Conservation (phyloP, 106 monocot species). For the Dendrobium huoshanense region DNA sequence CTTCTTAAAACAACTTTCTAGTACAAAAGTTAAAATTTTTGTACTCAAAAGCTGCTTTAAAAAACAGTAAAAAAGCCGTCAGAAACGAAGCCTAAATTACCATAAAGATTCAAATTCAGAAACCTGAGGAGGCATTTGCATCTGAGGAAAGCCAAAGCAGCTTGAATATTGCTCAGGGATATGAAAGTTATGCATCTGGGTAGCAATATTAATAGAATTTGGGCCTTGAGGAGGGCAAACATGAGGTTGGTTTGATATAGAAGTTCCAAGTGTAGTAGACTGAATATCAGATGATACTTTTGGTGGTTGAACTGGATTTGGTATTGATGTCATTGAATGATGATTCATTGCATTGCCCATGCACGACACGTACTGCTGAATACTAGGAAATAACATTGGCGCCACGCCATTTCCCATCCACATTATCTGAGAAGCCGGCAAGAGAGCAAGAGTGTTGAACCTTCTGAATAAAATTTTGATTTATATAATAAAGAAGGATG, state of each 20-base stretch:
- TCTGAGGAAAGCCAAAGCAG: constrained; percentile 22
- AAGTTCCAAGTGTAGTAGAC: constrained; percentile 11
- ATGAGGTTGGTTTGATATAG: constrained; percentile 14
- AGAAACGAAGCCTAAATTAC: no score
- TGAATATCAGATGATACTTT: constrained; percentile 23
- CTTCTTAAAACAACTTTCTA: no score
- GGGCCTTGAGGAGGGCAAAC: constrained; percentile 8
- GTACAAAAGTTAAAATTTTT: no score
- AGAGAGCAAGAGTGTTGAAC: not conserved
- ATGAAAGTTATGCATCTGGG: constrained; percentile 40
- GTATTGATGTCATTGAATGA: constrained; percentile 27
- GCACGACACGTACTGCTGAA: constrained; percentile 34
- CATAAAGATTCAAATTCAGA: not conserved
- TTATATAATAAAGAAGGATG: not conserved
- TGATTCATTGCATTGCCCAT: constrained; percentile 17
- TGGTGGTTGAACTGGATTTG: constrained; percentile 21
- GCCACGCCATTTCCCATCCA: constrained; percentile 65
- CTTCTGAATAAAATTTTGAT: not conserved
- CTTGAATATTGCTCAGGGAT: constrained; percentile 33
- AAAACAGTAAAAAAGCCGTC: no score
- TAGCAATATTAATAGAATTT: constrained; percentile 24
- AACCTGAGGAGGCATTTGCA: constrained; percentile 25
- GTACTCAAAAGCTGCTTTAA: no score
- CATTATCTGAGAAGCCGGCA: constrained; percentile 32
- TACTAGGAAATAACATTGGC: constrained; percentile 40